Percentiles rank a stretch among this genome's conserved stretches.
These are phyloP conservation scores for Phlegmacium glaucopus DNA, from an alignment of 768 basidiomycete species.

Conservation along the genomic window DNA sequence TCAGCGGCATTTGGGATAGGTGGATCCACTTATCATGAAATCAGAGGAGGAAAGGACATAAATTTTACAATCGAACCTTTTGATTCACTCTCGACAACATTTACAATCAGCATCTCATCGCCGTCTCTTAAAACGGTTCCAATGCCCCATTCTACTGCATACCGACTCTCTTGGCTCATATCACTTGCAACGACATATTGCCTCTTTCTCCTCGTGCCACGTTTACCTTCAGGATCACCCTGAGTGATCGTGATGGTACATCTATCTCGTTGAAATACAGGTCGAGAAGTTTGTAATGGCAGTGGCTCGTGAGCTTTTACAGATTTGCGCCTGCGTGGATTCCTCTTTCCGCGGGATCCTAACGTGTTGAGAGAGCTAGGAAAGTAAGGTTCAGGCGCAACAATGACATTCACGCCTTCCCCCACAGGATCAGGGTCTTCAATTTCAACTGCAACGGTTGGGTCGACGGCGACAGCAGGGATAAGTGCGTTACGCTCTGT, in stretches of 20 bases:
- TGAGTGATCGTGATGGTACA: constrained; percentile 89
- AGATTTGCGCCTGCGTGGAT: constrained; percentile 58
- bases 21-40: constrained; percentile 52
- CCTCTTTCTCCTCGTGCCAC: constrained; percentile 51
- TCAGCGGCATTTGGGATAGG: constrained; percentile 69
- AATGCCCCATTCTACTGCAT: constrained; percentile 97
- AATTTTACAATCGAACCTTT: constrained; percentile 55
- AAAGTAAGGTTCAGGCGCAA: constrained; percentile 82
- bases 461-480: constrained; percentile 24
- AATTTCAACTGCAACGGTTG: constrained; percentile 36
- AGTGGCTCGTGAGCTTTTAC: constrained; percentile 62
- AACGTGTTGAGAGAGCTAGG: constrained; percentile 61
- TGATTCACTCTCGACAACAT: constrained; percentile 87
- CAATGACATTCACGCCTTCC: constrained; percentile 87
- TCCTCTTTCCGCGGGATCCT: constrained; percentile 38
- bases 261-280: constrained; percentile 85
- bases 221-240: constrained; percentile 66
- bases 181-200: constrained; percentile 93
- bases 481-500: constrained; percentile 78
- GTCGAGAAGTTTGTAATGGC: constrained; percentile 65
- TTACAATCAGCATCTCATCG: constrained; percentile 89
- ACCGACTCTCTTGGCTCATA: constrained; percentile 89
- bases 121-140: constrained; percentile 94
- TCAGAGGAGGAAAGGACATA: background rate
- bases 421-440: constrained; percentile 84